Evolutionary conservation across 805 yeast species (phyloP), one percentile per base, ranked within the genome.

Genomic region (Nakazawaea laoshanensis): DNA sequence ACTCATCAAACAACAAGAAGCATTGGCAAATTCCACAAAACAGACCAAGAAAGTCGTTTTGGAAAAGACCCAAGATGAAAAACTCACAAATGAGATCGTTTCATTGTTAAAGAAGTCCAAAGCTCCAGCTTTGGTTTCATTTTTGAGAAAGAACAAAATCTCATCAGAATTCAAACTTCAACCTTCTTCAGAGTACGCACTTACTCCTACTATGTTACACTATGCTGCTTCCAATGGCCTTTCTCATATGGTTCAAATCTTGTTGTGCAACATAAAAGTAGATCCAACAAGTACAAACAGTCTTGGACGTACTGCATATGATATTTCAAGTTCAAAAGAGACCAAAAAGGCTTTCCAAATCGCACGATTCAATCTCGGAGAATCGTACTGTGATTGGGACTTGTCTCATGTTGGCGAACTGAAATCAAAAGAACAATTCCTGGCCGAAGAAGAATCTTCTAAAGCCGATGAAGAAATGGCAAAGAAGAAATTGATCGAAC

Each of bases 131-230:
- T 51, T 92, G 26, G 57, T 80, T 1, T 57, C 74, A 1, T 83
- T 74, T 46, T 39, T 88, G 32, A 68, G 66, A 37, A 71, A 74
- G 40, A 65, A 84, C 44, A 64, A 67, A 1, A 51, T 83, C 2
- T 59, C 65, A 27, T 62, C 68, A 6, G 65, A 83, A 40, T 71
- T 75, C 40, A 30, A 28, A 13, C 52, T 89, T 4, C 53, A 65
- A 22, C 95, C 96, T 0, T 53, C 49, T 7, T 41, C 58, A 0
- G 70, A 67, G 35, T 79, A 67, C 45, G 44, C 51, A 8, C 56
- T 63, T 9, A 63, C 76, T 0, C 95, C 96, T 4, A 84, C 94
- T 0, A 52, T 83, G 37, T 58, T 92, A 19, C 95, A 87, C 48
- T 85, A 63, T 50, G 89, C 95, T 0, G 59, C 96, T 0, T 63